These are phyloP conservation scores for Huiozyma naganishii DNA, from an alignment of 805 yeast genomes.

Conservation along the genomic window DNA sequence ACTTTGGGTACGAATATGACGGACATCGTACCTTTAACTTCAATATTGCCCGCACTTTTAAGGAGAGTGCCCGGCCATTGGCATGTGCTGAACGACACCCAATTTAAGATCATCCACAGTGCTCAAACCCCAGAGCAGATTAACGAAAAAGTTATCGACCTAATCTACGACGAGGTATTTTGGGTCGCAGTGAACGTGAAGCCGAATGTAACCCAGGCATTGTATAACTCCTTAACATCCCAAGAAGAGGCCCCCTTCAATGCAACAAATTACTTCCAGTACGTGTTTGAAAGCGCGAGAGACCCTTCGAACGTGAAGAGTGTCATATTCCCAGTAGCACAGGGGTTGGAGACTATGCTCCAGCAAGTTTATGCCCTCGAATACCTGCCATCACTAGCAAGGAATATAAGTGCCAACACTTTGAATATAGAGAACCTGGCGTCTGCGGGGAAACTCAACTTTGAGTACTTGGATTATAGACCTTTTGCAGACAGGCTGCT, in stretches of 20 bases:
- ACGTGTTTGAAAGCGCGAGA: constrained; percentile 52
- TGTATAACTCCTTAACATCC: constrained; percentile 17
- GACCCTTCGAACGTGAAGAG: constrained; percentile 41
- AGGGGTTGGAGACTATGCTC: constrained; percentile 24
- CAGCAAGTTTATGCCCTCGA: constrained; percentile 1
- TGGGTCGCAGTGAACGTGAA: constrained; percentile 54
- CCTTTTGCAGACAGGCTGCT: constrained; percentile 42
- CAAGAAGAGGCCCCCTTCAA: constrained; percentile 11
- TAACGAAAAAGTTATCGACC: constrained; percentile 31
- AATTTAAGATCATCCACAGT: constrained; percentile 7
- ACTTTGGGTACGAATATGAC: neutral
- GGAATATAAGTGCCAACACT: constrained; percentile 3
- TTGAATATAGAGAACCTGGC: constrained; percentile 4
- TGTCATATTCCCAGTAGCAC: constrained; percentile 35
- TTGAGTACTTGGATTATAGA: constrained; percentile 33
- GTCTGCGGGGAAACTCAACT: constrained; percentile 24
- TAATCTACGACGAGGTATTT: constrained; percentile 43
- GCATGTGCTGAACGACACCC: constrained; percentile 19
- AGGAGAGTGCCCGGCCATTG: constrained; percentile 18
- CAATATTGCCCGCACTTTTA: neutral
- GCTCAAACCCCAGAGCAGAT: constrained; percentile 8
- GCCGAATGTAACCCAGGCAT: constrained; percentile 33
- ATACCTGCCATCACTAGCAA: constrained; percentile 14
- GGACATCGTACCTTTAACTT: neutral
- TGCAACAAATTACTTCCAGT: constrained; percentile 24